These are phyloP conservation scores for Sporodiniella umbellata DNA, from an alignment of 371 early-diverging fungal species.

Conservation along the genomic window DNA sequence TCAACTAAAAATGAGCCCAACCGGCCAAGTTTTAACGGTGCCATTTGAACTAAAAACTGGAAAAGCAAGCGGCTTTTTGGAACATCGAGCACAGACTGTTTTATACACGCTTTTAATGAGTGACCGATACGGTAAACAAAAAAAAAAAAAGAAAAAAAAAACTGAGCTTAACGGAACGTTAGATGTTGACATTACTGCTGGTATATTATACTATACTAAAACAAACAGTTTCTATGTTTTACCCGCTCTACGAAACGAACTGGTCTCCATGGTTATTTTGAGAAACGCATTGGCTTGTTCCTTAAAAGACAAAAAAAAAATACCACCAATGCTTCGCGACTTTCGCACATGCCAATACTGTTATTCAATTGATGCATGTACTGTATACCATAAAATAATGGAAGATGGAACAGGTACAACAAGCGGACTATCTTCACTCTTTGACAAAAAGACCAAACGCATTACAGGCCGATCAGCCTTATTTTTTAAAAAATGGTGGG, in stretches of 20 bases:
- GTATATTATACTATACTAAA: slow-evolving; percentile 78
- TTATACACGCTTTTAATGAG: slow-evolving; percentile 85
- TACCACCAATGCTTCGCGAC: slow-evolving; percentile 74
- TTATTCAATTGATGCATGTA: slow-evolving; percentile 61
- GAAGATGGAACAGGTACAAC: slow-evolving; percentile 65
- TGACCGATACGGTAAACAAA: slow-evolving; percentile 74
- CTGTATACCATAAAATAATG: slow-evolving; percentile 65
- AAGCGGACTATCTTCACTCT: slow-evolving; percentile 55
- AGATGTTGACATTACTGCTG: slow-evolving; percentile 61
- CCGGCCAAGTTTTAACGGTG: slow-evolving; percentile 34
- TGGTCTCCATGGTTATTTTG: slow-evolving; percentile 65
- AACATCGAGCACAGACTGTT: slow-evolving; percentile 84
- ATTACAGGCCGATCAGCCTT: slow-evolving; percentile 50
- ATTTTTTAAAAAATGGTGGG: slow-evolving; percentile 83
- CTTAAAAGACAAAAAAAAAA: slow-evolving; percentile 17
- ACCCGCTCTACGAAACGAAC: slow-evolving; percentile 59
- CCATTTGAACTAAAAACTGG: slow-evolving; percentile 96
- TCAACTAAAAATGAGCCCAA: slow-evolving; percentile 39
- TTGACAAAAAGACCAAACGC: slow-evolving; percentile 61
- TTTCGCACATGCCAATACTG: slow-evolving; percentile 73
- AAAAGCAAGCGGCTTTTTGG: slow-evolving; percentile 39
- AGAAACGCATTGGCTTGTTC: slow-evolving; percentile 75
- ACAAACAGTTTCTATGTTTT: slow-evolving; percentile 61
- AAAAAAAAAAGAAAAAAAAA: neutral
- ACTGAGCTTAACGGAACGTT: no score